phyloP scores from a whole-genome alignment of 1,284 basidiomycete species.

The Spongispora temasekensis region DNA sequence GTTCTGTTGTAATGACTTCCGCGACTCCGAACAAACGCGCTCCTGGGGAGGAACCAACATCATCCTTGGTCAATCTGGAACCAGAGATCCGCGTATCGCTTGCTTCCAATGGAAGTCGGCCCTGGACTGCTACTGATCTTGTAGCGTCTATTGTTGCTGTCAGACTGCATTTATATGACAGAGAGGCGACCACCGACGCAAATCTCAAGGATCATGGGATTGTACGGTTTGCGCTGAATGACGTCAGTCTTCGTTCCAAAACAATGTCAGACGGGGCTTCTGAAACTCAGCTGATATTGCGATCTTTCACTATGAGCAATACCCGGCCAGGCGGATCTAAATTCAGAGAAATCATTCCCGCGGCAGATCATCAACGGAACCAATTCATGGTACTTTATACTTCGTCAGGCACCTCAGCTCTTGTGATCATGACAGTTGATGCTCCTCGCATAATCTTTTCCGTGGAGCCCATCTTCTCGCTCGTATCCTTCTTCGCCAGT shows the following conservation, averaged over 20 bases:
- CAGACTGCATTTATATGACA: constrained; percentile 91
- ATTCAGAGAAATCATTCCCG: constrained; percentile 95
- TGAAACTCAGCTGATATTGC: constrained; percentile 86
- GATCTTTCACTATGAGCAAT: constrained; percentile 91
- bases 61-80: constrained; percentile 48
- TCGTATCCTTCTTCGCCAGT: constrained; percentile 84
- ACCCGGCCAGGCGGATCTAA: constrained; percentile 81
- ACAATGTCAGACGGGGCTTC: constrained; percentile 80
- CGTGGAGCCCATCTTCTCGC: constrained; percentile 87
- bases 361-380: constrained; percentile 86
- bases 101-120: constrained; percentile 30
- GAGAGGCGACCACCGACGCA: constrained; percentile 56
- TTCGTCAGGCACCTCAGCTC: constrained; percentile 66
- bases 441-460: constrained; percentile 94
- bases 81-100: constrained; percentile 52
- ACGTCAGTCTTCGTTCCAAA: constrained; percentile 82
- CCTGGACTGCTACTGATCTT: constrained; percentile 75
- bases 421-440: constrained; percentile 89
- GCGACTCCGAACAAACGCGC: constrained; percentile 8
- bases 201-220: constrained; percentile 82
- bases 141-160: constrained; percentile 76
- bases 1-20: constrained; percentile 20
- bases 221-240: constrained; percentile 82
- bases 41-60: constrained; percentile 6
- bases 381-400: constrained; percentile 96